phyloP scores from a whole-genome alignment of 495 filamentous ascomycete genomes.

The Patellaria atrata region DNA sequence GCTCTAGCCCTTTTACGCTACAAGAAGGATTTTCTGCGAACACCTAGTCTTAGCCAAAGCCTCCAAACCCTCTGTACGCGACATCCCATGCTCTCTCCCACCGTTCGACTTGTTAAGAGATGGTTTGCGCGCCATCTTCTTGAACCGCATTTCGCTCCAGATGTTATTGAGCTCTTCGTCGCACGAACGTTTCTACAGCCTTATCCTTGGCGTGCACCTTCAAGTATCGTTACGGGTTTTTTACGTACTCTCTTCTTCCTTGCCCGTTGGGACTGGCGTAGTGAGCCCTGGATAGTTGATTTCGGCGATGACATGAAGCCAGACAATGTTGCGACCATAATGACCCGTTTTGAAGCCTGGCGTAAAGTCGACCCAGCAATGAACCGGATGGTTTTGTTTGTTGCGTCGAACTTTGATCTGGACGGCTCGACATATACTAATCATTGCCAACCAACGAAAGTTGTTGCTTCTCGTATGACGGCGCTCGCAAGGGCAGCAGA shows the following conservation, averaged over 20 bases:
- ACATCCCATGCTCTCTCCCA: slow-evolving; percentile 65
- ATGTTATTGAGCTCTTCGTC: slow-evolving; percentile 69
- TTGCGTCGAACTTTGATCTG: slow-evolving; percentile 60
- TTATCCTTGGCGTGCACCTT: slow-evolving; percentile 66
- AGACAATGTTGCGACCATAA: slow-evolving; percentile 44
- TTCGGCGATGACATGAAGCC: slow-evolving; percentile 35
- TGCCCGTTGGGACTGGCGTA: slow-evolving; percentile 81
- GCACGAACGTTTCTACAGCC: slow-evolving; percentile 64
- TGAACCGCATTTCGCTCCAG: slow-evolving; percentile 55
- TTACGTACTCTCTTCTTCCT: slow-evolving; percentile 62
- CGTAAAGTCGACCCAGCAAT: slow-evolving; percentile 76
- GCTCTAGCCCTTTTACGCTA: slow-evolving; percentile 53
- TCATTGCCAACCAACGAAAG: slow-evolving; percentile 50
- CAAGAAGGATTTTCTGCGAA: slow-evolving; percentile 53
- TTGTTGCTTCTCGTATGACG: slow-evolving; percentile 74
- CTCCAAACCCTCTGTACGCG: slow-evolving; percentile 66
- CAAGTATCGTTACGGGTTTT: slow-evolving; percentile 68
- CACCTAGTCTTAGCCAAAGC: slow-evolving; percentile 66
- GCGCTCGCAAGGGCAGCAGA: slow-evolving; percentile 60
- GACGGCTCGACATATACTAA: slow-evolving; percentile 73
- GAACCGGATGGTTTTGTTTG: slow-evolving; percentile 70
- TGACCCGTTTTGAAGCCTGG: slow-evolving; percentile 60
- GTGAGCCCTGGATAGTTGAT: slow-evolving; percentile 67
- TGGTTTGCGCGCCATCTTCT: slow-evolving; percentile 85
- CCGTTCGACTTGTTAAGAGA: slow-evolving; percentile 74